A percentile compares a stretch with the other conserved stretches of the same genome.
These are phyloP conservation scores for Panaeolus papilionaceus DNA, from an alignment of 768 basidiomycete genomes.

Conservation along the genomic window DNA sequence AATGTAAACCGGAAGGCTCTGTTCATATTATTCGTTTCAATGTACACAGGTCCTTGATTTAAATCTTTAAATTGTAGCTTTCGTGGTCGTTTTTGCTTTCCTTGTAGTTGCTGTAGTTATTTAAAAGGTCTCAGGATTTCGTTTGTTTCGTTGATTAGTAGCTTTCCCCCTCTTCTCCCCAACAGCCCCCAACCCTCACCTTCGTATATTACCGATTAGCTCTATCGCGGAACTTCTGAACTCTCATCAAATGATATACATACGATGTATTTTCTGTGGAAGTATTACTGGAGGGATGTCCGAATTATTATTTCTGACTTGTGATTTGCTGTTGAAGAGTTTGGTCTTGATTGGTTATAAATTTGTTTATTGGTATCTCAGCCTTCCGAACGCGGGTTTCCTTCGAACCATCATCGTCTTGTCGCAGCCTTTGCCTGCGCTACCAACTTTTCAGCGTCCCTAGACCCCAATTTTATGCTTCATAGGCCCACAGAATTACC, in stretches of 20 bases:
- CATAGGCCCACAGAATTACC: slow-evolving; percentile 52
- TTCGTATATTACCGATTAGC: background rate
- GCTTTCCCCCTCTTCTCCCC: background rate
- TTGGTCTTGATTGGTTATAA: slow-evolving; percentile 8
- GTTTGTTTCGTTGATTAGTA: background rate
- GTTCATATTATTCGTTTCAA: background rate
- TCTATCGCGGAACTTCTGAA: background rate
- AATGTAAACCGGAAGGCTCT: slow-evolving; percentile 36
- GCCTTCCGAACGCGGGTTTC: slow-evolving; percentile 9
- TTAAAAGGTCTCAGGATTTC: background rate
- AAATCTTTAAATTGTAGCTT: background rate
- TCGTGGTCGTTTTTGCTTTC: slow-evolving; percentile 10
- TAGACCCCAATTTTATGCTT: slow-evolving; percentile 67
- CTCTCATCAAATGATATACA: background rate
- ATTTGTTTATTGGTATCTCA: slow-evolving; percentile 3
- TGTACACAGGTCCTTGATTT: background rate
- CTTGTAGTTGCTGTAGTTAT: slow-evolving; percentile 11
- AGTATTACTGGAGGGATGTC: background rate
- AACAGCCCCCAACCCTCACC: background rate
- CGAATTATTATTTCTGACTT: background rate
- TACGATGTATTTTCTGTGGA: background rate
- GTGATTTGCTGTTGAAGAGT: slow-evolving; percentile 12
- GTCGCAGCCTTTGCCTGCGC: slow-evolving; percentile 30
- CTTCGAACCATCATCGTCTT: slow-evolving; percentile 12
- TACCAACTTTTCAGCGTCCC: slow-evolving; percentile 20